phyloP scores from a whole-genome alignment of 1,284 basidiomycete genomes.

The Neotropicomus parvogracilis region DNA sequence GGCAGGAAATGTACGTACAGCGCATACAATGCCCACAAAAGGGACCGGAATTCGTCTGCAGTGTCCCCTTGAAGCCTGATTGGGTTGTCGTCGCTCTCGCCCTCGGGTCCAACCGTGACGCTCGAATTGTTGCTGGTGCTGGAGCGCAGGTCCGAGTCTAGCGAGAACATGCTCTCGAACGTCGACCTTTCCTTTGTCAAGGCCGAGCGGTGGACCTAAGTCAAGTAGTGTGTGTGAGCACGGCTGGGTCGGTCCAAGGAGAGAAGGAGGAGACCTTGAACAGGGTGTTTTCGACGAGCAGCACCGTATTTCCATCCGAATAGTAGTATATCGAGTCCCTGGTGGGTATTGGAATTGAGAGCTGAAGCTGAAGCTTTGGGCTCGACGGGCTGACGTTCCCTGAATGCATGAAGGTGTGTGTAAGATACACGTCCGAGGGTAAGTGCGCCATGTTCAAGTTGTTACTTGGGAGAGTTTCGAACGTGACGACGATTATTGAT shows the following conservation, averaged over 20 bases:
- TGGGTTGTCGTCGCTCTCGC: conserved; percentile 45
- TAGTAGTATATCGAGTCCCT: conserved; percentile 33
- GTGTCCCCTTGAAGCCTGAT: conserved; percentile 48
- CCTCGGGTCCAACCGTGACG: conserved; percentile 37
- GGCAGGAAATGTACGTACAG: conserved; percentile 37
- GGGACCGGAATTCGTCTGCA: conserved; percentile 43
- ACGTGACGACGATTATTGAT: neutral
- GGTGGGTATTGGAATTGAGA: conserved; percentile 33
- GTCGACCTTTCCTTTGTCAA: conserved; percentile 49
- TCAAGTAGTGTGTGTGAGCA: conserved; percentile 4
- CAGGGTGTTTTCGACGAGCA: conserved; percentile 45
- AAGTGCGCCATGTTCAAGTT: conserved; percentile 32
- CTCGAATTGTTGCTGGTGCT: conserved; percentile 18
- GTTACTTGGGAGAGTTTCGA: conserved; percentile 9
- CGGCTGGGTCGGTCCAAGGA: conserved; percentile 2
- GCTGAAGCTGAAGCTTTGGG: conserved; percentile 32
- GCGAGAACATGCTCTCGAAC: conserved; percentile 51
- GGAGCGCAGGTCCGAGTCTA: conserved; percentile 36
- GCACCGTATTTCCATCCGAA: conserved; percentile 44
- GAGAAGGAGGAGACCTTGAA: conserved; percentile 40
- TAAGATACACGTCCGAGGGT: conserved; percentile 32
- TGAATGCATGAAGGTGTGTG: conserved; percentile 34
- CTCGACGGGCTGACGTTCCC: conserved; percentile 31
- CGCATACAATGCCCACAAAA: conserved; percentile 49
- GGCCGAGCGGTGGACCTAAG: conserved; percentile 49